These are phyloP conservation scores for Aspergillus fischeri DNA, from an alignment of 2,329 filamentous ascomycete species.

Conservation along the genomic window DNA sequence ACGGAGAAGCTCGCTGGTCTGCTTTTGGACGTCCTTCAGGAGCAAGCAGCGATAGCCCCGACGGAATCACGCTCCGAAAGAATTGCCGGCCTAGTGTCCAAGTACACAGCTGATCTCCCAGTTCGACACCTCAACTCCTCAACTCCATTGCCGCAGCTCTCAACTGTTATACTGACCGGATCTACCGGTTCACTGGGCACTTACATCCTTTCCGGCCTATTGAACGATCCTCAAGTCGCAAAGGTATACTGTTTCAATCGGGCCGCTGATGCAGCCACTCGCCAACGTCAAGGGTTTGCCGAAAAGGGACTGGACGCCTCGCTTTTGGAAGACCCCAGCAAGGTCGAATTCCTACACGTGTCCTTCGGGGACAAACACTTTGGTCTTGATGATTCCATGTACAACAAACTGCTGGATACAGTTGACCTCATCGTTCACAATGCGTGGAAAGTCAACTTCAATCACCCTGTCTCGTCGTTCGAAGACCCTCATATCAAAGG, in stretches of 20 bases:
- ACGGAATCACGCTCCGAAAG: no score
- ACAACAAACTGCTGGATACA: slow-evolving; percentile 5
- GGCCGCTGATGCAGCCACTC: neutral
- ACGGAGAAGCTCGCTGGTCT: no score
- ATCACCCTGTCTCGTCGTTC: slow-evolving; percentile 23
- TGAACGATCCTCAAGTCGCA: neutral
- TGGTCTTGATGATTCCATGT: neutral
- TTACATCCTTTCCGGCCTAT: neutral
- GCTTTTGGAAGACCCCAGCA: neutral
- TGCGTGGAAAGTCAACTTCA: slow-evolving; percentile 31
- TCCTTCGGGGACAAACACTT: neutral
- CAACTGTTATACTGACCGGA: slow-evolving; percentile 1
- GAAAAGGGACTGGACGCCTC: neutral
- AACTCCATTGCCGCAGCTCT: no score
- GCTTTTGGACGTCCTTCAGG: no score
- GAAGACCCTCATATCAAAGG: slow-evolving; percentile 13
- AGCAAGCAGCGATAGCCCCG: no score
- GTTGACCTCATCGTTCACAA: slow-evolving; percentile 27
- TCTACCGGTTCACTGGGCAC: slow-evolving; percentile 3
- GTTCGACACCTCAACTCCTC: no score
- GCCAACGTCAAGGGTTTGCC: neutral
- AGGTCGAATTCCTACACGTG: neutral
- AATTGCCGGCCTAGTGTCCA: no score
- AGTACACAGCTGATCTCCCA: no score
- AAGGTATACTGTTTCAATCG: slow-evolving; percentile 7